Conservation (phyloP, 805 yeast species). For the Suhomyces canberraensis region DNA sequence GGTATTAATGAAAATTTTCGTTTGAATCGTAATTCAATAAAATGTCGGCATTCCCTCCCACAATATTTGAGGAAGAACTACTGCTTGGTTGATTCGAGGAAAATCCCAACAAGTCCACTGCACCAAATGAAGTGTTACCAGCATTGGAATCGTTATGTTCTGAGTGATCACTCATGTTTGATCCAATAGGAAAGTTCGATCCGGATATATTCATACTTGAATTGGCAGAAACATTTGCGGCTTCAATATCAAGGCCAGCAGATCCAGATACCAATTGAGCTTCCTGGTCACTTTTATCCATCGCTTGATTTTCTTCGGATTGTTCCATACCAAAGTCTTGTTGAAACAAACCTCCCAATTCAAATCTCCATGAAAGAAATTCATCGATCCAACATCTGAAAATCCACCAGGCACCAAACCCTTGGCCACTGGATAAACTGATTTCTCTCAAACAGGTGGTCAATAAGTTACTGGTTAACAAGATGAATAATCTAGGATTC, state of each 20-base stretch:
- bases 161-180: neutral
- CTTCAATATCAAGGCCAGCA: slow-evolving; percentile 2
- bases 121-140: slow-evolving; percentile 6
- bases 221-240: slow-evolving; percentile 3
- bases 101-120: slow-evolving; percentile 18
- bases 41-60: neutral
- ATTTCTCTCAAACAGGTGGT: slow-evolving; percentile 63
- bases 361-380: slow-evolving; percentile 64
- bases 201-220: slow-evolving; percentile 3
- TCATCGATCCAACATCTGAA: slow-evolving; percentile 75
- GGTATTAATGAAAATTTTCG: neutral
- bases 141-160: neutral
- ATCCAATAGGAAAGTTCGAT: slow-evolving; percentile 1
- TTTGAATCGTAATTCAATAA: slow-evolving; percentile 3
- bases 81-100: slow-evolving; percentile 4
- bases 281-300: neutral
- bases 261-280: neutral
- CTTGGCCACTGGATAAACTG: slow-evolving; percentile 52
- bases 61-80: neutral
- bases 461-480: slow-evolving; percentile 51
- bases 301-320: neutral
- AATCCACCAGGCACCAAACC: slow-evolving; percentile 75
- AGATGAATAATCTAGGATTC: slow-evolving; percentile 53
- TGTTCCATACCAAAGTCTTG: slow-evolving; percentile 18
- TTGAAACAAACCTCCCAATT: slow-evolving; percentile 52